Evolutionary conservation across 495 filamentous ascomycete species (phyloP).

Genomic region (Tuber melanosporum): DNA sequence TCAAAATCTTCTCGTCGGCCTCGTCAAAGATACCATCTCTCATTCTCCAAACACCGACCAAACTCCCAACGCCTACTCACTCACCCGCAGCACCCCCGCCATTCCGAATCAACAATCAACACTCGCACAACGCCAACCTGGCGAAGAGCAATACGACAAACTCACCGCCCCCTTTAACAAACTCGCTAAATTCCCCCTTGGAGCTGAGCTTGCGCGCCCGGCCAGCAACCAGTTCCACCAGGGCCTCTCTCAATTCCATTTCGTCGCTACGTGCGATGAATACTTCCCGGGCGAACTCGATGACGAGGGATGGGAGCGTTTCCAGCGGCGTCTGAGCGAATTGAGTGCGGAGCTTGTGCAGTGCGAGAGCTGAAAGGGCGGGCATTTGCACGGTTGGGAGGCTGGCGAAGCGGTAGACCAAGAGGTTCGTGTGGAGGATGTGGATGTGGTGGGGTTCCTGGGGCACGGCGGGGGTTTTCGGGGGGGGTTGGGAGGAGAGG

Average conservation of each 20-base stretch:
- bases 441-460: conserved; percentile 10
- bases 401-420: conserved; percentile 19
- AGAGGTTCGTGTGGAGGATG: conserved; percentile 14
- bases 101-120: conserved; percentile 5
- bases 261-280: conserved; percentile 11
- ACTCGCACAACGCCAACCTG: conserved; percentile 5
- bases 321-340: conserved; percentile 9
- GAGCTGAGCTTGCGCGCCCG: conserved; percentile 21
- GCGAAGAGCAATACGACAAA: conserved; percentile 21
- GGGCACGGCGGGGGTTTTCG: not conserved
- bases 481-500: not conserved
- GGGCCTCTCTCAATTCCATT: conserved; percentile 8
- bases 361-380: conserved; percentile 16
- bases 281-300: conserved; percentile 17
- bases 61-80: not conserved
- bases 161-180: conserved; percentile 25
- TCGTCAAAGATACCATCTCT: not conserved
- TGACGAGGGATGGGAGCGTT: conserved; percentile 13
- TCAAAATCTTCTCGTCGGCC: not conserved
- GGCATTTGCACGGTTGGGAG: conserved; percentile 17
- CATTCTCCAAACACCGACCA: conserved; percentile 4
- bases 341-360: conserved; percentile 15
- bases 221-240: conserved; percentile 5
- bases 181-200: conserved; percentile 22
- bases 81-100: not conserved